phyloP scores from a whole-genome alignment of 2,329 filamentous ascomycete genomes.

The Penicillium psychrosexuale region DNA sequence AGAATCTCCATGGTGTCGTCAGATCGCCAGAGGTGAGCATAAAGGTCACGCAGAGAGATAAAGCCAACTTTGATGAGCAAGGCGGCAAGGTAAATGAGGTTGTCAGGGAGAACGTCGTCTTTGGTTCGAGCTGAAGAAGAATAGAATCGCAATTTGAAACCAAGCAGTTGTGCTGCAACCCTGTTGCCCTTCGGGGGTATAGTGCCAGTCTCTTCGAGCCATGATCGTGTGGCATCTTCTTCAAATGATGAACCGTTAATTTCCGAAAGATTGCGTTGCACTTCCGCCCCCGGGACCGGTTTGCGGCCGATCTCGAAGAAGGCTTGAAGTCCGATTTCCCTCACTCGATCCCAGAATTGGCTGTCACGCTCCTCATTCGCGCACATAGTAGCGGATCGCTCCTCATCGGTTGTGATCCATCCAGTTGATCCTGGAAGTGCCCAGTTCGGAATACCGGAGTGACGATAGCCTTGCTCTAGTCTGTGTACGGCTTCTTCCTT shows the following conservation, averaged over 20 bases:
- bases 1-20: constrained; percentile 80
- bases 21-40: constrained; percentile 82
- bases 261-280: constrained; percentile 47
- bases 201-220: constrained; percentile 78
- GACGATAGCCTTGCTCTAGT: constrained; percentile 30
- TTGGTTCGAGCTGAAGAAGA: constrained; percentile 73
- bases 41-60: constrained; percentile 85
- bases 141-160: constrained; percentile 96
- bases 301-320: constrained; percentile 86
- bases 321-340: constrained; percentile 70
- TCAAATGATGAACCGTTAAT: constrained; percentile 43
- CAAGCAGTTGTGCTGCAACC: constrained; percentile 88
- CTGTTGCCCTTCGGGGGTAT: constrained; percentile 81
- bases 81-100: constrained; percentile 86
- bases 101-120: constrained; percentile 78
- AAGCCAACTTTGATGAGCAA: constrained; percentile 96
- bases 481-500: constrained; percentile 55
- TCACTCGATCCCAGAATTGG: constrained; percentile 77
- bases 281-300: constrained; percentile 59
- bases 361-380: constrained; percentile 65
- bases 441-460: constrained; percentile 75
- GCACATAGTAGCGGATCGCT: constrained; percentile 58
- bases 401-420: constrained; percentile 65
- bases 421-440: constrained; percentile 68
- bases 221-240: constrained; percentile 61